Base-by-base conservation (phyloP, 352 stramenopile genomes). In the Thraustotheca clavata region DNA sequence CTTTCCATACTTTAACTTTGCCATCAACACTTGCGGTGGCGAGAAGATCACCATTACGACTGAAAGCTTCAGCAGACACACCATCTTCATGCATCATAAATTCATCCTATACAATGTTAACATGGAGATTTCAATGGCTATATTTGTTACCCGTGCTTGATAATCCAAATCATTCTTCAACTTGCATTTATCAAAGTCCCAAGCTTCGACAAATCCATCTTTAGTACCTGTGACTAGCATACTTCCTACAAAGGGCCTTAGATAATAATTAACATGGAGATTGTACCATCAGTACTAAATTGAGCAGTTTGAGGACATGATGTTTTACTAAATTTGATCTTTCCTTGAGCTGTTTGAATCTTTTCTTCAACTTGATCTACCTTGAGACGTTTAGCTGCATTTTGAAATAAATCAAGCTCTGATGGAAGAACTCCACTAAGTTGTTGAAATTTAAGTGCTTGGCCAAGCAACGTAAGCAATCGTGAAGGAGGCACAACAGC, bases 131-230 rank as follows among this genome's bases (percentile, higher is more conserved):
- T 20, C 6, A 24, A 5, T 18, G 8, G 38, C 33, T 6, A 26
- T 27, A 35, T 39, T 24, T 26, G 4, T 47, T 48, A 86, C 79
- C 68, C 88, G 88, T 0, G 83, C 76, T 77, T 98, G 94, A 68
- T 98, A 98, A n/a, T 85, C 75, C 18, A 98, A 73, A 71, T 98
- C 92, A 67, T 92, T 96, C 20, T 87, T 76, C 49, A 97, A 63
- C 35, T 83, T 86, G 65, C 87, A 95, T 48, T 93, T 95, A 41
- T 96, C 87, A 62, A 80, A 74, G 73, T 97, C 88, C 91, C 91
- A 98, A 38, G 96, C 81, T 70, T 98, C 94, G 33, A 98, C 83
- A 63, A 98, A 95, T 4, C 92, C 93, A 71, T 98, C 94, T 43
- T 95, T 96, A 0, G 87, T 87, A n/a, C 91, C 92, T 3, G 89